phyloP scores from a whole-genome alignment of 441 rosid species.

The Syzygium syzygioides region DNA sequence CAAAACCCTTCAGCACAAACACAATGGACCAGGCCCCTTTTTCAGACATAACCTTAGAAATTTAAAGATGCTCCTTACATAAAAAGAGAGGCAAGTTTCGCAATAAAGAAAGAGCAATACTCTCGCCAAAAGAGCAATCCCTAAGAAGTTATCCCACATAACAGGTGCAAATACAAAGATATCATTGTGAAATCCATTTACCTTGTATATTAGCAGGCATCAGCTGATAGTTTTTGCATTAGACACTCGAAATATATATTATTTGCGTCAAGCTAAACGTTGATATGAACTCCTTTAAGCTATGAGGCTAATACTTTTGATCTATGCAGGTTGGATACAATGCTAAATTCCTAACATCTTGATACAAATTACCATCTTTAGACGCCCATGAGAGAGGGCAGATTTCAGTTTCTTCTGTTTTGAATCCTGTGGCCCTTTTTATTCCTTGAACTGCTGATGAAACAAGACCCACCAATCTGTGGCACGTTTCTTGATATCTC shows the following conservation, averaged over 20 bases:
- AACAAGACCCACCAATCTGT: background rate
- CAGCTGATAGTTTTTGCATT: background rate
- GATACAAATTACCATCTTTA: background rate
- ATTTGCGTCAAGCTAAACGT: background rate
- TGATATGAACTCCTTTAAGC: background rate
- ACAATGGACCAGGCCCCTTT: background rate
- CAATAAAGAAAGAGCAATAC: background rate
- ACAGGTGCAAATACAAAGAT: background rate
- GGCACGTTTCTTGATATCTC: slow-evolving; percentile 21
- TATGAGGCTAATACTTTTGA: background rate
- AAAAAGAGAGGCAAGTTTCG: background rate
- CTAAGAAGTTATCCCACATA: background rate
- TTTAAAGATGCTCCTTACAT: background rate
- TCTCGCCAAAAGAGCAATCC: background rate
- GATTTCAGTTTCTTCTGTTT: slow-evolving; percentile 25
- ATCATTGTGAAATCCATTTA: background rate
- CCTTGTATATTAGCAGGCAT: background rate
- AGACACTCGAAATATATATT: background rate
- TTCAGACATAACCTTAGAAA: background rate
- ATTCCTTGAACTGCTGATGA: background rate
- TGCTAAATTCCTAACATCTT: background rate
- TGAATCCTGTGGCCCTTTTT: slow-evolving; percentile 4
- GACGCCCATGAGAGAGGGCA: background rate
- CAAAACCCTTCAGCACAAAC: background rate
- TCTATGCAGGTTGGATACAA: background rate